Base-by-base conservation (phyloP, 305 asterid genomes). In the Rubia tinctorum region DNA sequence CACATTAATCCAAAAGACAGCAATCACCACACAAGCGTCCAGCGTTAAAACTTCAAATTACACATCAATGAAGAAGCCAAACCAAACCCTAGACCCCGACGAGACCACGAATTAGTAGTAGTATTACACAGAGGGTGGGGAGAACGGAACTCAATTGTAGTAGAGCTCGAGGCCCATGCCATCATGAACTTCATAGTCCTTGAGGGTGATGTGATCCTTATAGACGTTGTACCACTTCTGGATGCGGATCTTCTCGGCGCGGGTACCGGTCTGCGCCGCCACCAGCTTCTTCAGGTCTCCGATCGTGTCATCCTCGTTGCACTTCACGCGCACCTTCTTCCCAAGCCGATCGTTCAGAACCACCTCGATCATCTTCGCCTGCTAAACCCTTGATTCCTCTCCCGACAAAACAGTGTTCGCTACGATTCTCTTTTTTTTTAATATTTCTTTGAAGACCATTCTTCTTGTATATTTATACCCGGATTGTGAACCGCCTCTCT, bases 321-420 rank as follows among this genome's bases (percentile, higher is more conserved):
- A 90, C 92, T 91, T 93, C 67, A 93, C 97, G 1, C 97, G 81
- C 2, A 93, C 97, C 86, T 93, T 93, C 97, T 91, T 93, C 83
- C 98, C 97, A 77, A 93, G 73, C 1, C 98, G 91, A 80, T 93
- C 98, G 87, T 91, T 93, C 77, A 91, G 76, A 80, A 91, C 96
- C 55, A 93, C 97, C 88, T 91, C 98, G 6, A 93, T 89, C 98
- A 93, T 93, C 80, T 83, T 81, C 59, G 25, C 68, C 44, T 37
- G 43, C 42, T 20, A 45, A 51, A 18, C 64, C 73, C 73, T 69
- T 9, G 45, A 39, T 40, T 40, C 17, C 40, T 39, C 40, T 66
- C 12, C 18, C 68, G 23, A 62, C 30, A 30, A 34, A n/a, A 5
- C 0, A 17, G 42, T 6, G 0, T 39, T 39, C 42, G 42, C 42